Evolutionary conservation across 805 yeast genomes (phyloP).

Genomic region (Candida pseudofarinosa): DNA sequence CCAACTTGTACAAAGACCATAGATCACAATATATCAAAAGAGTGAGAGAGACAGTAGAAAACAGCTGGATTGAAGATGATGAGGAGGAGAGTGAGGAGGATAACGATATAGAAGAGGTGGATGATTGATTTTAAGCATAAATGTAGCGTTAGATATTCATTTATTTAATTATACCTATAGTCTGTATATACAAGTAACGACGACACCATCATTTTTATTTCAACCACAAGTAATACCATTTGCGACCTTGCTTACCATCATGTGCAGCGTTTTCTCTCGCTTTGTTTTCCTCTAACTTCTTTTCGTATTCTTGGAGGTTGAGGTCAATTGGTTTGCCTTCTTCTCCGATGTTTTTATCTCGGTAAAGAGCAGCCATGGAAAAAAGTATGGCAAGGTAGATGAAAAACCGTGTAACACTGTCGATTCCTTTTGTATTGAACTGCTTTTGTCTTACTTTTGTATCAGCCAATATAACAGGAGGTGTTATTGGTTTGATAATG

Average conservation of each 20-base stretch:
- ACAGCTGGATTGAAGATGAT: conserved; percentile 85
- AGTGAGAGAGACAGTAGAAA: conserved; percentile 92
- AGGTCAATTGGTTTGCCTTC: conserved; percentile 38
- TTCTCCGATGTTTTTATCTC: conserved; percentile 52
- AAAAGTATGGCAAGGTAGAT: conserved; percentile 47
- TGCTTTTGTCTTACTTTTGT: conserved; percentile 42
- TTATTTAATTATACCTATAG: not conserved
- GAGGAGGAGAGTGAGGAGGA: conserved; percentile 52
- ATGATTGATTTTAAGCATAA: conserved; percentile 4
- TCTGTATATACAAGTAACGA: conserved; percentile 1
- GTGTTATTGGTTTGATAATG: conserved; percentile 28
- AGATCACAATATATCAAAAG: conserved; percentile 86
- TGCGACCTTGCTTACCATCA: conserved; percentile 13
- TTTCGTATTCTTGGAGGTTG: conserved; percentile 32
- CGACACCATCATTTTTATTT: conserved; percentile 11
- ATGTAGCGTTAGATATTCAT: not conserved
- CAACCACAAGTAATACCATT: conserved; percentile 55
- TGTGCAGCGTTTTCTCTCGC: conserved; percentile 10
- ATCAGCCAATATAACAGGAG: conserved; percentile 40
- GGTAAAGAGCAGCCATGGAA: conserved; percentile 47
- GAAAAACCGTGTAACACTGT: conserved; percentile 53
- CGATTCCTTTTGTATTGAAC: conserved; percentile 48
- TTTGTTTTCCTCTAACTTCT: conserved; percentile 11
- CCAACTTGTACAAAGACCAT: conserved; percentile 91
- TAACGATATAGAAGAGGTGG: conserved; percentile 19